A percentile compares a stretch with the other conserved stretches of the same genome.
Conservation (phyloP, 345 rosid species). For the Abelmoschus esculentus region DNA sequence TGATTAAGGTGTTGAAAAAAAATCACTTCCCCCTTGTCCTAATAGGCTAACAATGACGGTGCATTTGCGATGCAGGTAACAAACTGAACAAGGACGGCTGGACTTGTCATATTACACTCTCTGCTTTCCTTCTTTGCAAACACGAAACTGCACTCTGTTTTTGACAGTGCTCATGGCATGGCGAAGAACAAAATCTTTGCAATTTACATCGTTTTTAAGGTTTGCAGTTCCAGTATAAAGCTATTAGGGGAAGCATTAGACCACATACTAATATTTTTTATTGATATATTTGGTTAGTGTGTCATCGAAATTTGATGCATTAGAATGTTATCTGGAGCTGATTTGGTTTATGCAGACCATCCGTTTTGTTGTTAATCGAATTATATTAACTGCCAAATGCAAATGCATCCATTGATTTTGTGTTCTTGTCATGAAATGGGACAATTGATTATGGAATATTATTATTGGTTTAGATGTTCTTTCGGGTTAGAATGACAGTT, state of each 20-base stretch:
- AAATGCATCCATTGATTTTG: neutral
- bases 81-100: too few relatives aligned
- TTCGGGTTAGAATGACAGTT: too few relatives aligned
- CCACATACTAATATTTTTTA: neutral
- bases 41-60: neutral
- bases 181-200: neutral
- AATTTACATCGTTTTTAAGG: neutral
- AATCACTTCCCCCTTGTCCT: neutral
- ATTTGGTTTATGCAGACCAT: neutral
- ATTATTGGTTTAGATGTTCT: too few relatives aligned
- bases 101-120: neutral
- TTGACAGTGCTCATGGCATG: neutral
- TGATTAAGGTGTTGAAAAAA: neutral
- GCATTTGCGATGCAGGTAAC: constrained; percentile 3
- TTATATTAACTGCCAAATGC: neutral
- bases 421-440: neutral
- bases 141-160: neutral
- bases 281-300: neutral
- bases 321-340: neutral
- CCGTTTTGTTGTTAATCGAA: neutral
- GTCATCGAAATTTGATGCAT: neutral
- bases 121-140: neutral
- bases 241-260: neutral
- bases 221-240: neutral
- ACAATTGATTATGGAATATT: too few relatives aligned